phyloP scores from a whole-genome alignment of 371 early-diverging fungal genomes.

The Haplosporangium sp. region DNA sequence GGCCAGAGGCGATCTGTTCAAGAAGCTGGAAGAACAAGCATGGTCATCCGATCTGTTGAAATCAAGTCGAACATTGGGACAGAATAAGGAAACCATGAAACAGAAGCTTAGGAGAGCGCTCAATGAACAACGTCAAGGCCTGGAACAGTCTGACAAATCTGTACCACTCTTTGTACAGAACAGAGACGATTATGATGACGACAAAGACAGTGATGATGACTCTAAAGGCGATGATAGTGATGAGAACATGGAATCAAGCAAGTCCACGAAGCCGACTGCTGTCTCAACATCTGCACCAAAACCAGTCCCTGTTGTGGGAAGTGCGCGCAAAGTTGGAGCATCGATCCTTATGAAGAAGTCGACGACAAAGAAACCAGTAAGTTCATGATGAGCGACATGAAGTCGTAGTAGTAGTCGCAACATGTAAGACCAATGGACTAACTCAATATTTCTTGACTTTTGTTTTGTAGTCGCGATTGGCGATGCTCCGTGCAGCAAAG shows the following conservation, averaged over 20 bases:
- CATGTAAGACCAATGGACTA: too few relatives aligned
- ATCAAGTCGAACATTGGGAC: slow-evolving; percentile 84
- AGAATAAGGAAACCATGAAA: slow-evolving; percentile 72
- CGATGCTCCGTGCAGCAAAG: slow-evolving; percentile 44
- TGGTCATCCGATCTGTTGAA: slow-evolving; percentile 76
- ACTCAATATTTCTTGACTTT: background rate
- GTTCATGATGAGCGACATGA: too few relatives aligned
- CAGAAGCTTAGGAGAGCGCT: slow-evolving; percentile 81
- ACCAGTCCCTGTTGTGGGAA: slow-evolving; percentile 33
- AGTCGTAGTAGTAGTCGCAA: too few relatives aligned
- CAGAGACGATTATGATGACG: slow-evolving; percentile 60
- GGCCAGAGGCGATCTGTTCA: slow-evolving; percentile 81
- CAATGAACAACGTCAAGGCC: slow-evolving; percentile 77
- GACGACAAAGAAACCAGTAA: slow-evolving; percentile 53
- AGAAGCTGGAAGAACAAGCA: slow-evolving; percentile 76
- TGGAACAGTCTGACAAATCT: slow-evolving; percentile 63
- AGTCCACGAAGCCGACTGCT: slow-evolving; percentile 33
- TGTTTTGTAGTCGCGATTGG: slow-evolving; percentile 34
- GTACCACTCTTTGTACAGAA: slow-evolving; percentile 29
- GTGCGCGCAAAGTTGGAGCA: slow-evolving; percentile 53
- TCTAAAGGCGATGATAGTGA: slow-evolving; percentile 14
- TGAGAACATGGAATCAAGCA: slow-evolving; percentile 33
- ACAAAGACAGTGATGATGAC: slow-evolving; percentile 42
- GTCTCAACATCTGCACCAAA: slow-evolving; percentile 9
- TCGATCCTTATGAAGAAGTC: slow-evolving; percentile 47